Conservation (phyloP, 305 asterid genomes). For the Rubia tinctorum region DNA sequence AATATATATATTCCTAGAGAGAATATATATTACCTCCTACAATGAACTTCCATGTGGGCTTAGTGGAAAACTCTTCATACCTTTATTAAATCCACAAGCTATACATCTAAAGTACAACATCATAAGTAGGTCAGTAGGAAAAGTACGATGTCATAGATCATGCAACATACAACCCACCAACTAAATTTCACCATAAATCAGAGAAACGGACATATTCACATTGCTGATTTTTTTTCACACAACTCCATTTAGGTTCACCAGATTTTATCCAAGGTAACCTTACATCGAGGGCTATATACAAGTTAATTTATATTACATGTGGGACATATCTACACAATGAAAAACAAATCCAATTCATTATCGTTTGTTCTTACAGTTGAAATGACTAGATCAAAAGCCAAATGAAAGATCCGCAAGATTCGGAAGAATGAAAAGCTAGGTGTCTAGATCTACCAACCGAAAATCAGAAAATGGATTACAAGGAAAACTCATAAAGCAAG, state of each 20-base stretch:
- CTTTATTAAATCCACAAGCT: constrained; percentile 28
- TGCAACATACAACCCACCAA: not conserved
- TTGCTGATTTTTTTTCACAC: not conserved
- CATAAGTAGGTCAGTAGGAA: not conserved
- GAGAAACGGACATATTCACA: no score
- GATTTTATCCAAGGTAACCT: not conserved
- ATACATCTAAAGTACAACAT: not conserved
- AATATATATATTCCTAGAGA: not conserved
- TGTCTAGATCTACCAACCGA: constrained; percentile 16
- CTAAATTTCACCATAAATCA: no score
- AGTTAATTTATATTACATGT: not conserved
- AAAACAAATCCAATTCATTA: not conserved
- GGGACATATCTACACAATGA: not conserved
- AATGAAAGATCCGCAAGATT: constrained; percentile 10
- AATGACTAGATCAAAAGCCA: constrained; percentile 2
- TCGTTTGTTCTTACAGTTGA: not conserved
- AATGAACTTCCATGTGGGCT: constrained; percentile 68
- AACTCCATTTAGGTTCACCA: not conserved
- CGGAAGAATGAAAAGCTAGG: not conserved
- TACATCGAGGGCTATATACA: not conserved
- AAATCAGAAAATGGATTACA: not conserved
- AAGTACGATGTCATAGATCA: constrained; percentile 1
- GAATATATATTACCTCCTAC: constrained; percentile 72
- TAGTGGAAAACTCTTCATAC: constrained; percentile 87
- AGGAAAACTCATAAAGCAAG: not conserved